Evolutionary conservation across 75 land plant genomes (phyloP), one percentile per base, ranked within the genome.

Genomic region (Cunninghamia lanceolata): DNA sequence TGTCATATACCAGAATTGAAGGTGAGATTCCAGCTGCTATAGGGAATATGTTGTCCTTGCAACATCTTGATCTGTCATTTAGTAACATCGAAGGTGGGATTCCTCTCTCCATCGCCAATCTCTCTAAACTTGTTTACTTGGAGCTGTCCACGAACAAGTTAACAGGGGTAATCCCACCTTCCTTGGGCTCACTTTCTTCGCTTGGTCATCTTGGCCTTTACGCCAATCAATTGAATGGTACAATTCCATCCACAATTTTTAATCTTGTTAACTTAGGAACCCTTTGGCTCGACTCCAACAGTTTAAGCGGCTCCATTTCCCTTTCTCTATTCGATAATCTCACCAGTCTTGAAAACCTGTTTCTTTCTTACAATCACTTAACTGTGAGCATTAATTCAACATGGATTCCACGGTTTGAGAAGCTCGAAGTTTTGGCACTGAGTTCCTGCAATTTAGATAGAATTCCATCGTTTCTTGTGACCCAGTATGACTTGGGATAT

Each of bases 381-480:
- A 86, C 0, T 3, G 68, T 82, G 56, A 36, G 14, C 43, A 19
- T 82, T 32, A 71, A 73, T 38, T 56, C 77, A 80, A 40, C 59
- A 50, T 56, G 88, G 88, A 68, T 68, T 68, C 71, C 83, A 52
- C 46, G 40, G 17, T 87, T 28, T 81, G 32, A 46, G 9, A 46
- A 34, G 63, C 89, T 43, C 35, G 38, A 13, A 17, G 59, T 14
- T 83, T 73, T 21, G 75, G 50, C n/a, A 32, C 79, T 45, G 21
- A 7, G 50, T 15, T 59, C 84, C 30, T 32, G 36, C 46, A 87
- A 71, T 77, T 82, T 25, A 88, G 88, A 9, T 39, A 8, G 34
- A 86, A 86, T 47, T 88, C 90, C 16, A 32, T 40, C 25, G 74
- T 47, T 46, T 63, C 87, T 54, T 88, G 85, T 50, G 47, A 83